Percentiles rank a stretch among this genome's conserved stretches.
phyloP scores from a whole-genome alignment of 495 filamentous ascomycete species.

The Lasiosphaeria hispida region DNA sequence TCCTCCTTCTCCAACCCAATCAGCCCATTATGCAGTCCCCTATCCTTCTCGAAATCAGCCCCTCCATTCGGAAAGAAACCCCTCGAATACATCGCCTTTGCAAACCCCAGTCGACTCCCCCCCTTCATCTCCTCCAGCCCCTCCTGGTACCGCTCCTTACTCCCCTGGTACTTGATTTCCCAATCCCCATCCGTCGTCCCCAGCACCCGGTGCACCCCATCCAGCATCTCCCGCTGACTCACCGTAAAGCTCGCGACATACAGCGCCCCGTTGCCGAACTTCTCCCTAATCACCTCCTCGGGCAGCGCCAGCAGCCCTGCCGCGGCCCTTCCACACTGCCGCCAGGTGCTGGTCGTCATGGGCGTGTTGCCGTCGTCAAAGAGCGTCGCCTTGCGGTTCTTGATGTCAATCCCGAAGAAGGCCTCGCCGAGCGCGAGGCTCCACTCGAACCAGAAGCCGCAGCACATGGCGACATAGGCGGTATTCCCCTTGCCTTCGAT shows the following conservation, averaged over 20 bases:
- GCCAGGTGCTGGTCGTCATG: slow-evolving; percentile 40
- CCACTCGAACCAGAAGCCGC: slow-evolving; percentile 51
- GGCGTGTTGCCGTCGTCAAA: slow-evolving; percentile 31
- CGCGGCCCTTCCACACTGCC: slow-evolving; percentile 42
- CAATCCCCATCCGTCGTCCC: slow-evolving; percentile 55
- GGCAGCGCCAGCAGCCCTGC: slow-evolving; percentile 41
- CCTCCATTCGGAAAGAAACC: slow-evolving; percentile 50
- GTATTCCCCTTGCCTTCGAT: slow-evolving; percentile 41
- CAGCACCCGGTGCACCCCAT: slow-evolving; percentile 49
- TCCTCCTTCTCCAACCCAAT: slow-evolving; percentile 59
- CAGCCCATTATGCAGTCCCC: slow-evolving; percentile 45
- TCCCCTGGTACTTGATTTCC: slow-evolving; percentile 47
- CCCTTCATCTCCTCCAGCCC: slow-evolving; percentile 40
- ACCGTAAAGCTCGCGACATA: slow-evolving; percentile 43
- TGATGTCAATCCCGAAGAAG: slow-evolving; percentile 35
- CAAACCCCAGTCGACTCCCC: slow-evolving; percentile 49
- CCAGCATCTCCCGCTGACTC: slow-evolving; percentile 49
- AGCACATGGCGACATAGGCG: slow-evolving; percentile 36
- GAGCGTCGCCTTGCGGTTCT: slow-evolving; percentile 28
- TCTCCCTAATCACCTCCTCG: slow-evolving; percentile 39
- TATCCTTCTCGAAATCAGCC: slow-evolving; percentile 39
- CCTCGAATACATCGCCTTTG: slow-evolving; percentile 49
- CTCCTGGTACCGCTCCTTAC: slow-evolving; percentile 41
- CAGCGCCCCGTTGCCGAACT: slow-evolving; percentile 39
- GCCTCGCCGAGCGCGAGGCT: slow-evolving; percentile 28